Percentiles rank a stretch among this genome's conserved stretches.
These are phyloP conservation scores for Globisporangium iwayamae DNA, from an alignment of 352 stramenopile genomes.

Conservation along the genomic window DNA sequence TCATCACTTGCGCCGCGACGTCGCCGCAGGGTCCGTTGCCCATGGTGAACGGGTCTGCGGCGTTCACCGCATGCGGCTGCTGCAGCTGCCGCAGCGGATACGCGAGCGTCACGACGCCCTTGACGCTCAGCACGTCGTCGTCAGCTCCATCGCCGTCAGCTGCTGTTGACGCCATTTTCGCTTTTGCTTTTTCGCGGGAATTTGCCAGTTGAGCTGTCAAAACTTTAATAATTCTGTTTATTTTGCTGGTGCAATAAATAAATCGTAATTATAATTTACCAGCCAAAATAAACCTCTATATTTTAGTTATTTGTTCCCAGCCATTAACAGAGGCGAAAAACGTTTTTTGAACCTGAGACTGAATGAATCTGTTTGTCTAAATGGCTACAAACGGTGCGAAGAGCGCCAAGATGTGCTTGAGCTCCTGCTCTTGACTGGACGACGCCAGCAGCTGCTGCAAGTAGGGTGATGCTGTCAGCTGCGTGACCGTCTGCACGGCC, in stretches of 20 bases:
- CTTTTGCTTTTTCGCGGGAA: background rate
- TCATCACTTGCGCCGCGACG: slow-evolving; percentile 49
- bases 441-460: slow-evolving; percentile 51
- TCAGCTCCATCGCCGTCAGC: slow-evolving; percentile 3
- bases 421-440: slow-evolving; percentile 42
- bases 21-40: slow-evolving; percentile 55
- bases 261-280: background rate
- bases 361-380: background rate
- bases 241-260: background rate
- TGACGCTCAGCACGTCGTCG: slow-evolving; percentile 20
- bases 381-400: slow-evolving; percentile 31
- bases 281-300: background rate
- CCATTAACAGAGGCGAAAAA: background rate
- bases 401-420: slow-evolving; percentile 37
- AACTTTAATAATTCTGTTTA: background rate
- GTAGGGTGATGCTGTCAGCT: slow-evolving; percentile 63
- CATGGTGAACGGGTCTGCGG: slow-evolving; percentile 37
- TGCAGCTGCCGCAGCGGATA: slow-evolving; percentile 52
- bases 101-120: slow-evolving; percentile 48
- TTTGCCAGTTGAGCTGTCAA: background rate
- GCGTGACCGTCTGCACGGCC: slow-evolving; percentile 35
- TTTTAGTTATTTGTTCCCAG: background rate
- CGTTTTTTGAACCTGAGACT: background rate
- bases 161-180: slow-evolving; percentile 5
- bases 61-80: background rate